Evolutionary conservation across 2,329 filamentous ascomycete genomes (phyloP), one percentile per base, ranked within the genome.

Genomic region (Alternaria sp.): DNA sequence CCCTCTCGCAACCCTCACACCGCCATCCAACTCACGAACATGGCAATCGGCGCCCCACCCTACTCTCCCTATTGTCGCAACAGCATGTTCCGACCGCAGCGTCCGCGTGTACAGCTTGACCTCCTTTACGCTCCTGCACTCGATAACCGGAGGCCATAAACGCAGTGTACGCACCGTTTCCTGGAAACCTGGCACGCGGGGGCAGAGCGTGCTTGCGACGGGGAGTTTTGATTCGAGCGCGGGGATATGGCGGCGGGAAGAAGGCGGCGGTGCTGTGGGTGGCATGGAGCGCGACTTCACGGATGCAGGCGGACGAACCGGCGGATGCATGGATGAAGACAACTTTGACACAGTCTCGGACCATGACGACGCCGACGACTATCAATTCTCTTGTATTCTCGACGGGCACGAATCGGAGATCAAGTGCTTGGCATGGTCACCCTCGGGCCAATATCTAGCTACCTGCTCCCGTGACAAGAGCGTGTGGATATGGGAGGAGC

Each of bases 401-500:
- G 95, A 98, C 73, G 95, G 95, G 0, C 95, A 98, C 77, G 95
- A 98, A 74, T 93, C 91, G 24, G 95, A 99, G 80, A 91, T 99
- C 83, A 91, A 97, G 83, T 84, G 86, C 30, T 88, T 94, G 64
- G 85, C 87, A 2, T 96, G 93, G 81, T 89, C 86, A 18, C 89
- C 91, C 0, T 87, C 87, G 0, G 91, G 91, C 1, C 87, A 90
- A 62, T 89, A 93, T 70, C 85, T 99, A 5, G 95, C 95, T 6
- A 97, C 94, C 0, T 97, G 94, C 79, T 91, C 89, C 54, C 87
- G 95, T 49, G 95, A 99, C 78, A 98, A 98, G 82, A 91, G 88
- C 16, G 92, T 98, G 18, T 99, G 95, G 95, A 92, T 99, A 70
- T 99, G 95, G 95, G 95, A 99, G 80, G 95, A 98, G 77, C 87